These are phyloP conservation scores for Pulchroboletus neoregius DNA, from an alignment of 1,284 basidiomycete genomes.

Conservation along the genomic window DNA sequence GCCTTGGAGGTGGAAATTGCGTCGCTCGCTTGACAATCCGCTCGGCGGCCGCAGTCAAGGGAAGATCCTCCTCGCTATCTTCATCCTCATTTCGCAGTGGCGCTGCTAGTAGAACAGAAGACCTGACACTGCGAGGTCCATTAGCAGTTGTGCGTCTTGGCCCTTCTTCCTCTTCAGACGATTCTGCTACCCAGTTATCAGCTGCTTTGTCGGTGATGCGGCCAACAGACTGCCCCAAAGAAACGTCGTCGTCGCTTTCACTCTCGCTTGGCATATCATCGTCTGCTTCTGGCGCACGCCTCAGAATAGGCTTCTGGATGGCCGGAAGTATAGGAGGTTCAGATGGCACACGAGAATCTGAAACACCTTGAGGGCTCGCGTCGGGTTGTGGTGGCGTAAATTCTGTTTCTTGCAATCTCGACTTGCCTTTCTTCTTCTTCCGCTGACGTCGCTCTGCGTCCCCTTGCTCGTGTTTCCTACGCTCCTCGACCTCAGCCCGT, in stretches of 20 bases:
- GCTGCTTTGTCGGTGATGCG: constrained; percentile 30
- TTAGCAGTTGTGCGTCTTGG: constrained; percentile 53
- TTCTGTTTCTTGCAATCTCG: constrained; percentile 42
- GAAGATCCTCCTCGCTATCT: constrained; percentile 73
- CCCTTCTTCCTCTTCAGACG: constrained; percentile 52
- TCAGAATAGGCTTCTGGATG: constrained; percentile 45
- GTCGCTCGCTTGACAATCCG: constrained; percentile 28
- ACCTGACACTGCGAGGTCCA: constrained; percentile 43
- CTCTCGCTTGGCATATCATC: constrained; percentile 48
- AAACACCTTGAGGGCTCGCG: constrained; percentile 10
- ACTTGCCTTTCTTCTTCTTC: constrained; percentile 43
- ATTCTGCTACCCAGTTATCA: constrained; percentile 55
- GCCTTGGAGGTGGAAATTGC: constrained; percentile 16
- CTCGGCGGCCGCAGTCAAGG: constrained; percentile 56
- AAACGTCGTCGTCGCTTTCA: constrained; percentile 45
- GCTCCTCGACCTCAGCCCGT: constrained; percentile 47
- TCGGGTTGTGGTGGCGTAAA: constrained; percentile 15
- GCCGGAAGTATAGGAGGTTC: constrained; percentile 54
- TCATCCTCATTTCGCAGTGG: constrained; percentile 32
- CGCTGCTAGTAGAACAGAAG: constrained; percentile 17
- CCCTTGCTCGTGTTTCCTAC: constrained; percentile 40
- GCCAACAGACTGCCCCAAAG: constrained; percentile 23
- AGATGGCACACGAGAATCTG: constrained; percentile 35
- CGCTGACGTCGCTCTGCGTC: constrained; percentile 40
- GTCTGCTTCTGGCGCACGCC: constrained; percentile 42